Percentiles rank a stretch among this genome's conserved stretches.
Evolutionary conservation across 163 green algal genomes (phyloP).

Genomic region (Smithsoniella earleae): DNA sequence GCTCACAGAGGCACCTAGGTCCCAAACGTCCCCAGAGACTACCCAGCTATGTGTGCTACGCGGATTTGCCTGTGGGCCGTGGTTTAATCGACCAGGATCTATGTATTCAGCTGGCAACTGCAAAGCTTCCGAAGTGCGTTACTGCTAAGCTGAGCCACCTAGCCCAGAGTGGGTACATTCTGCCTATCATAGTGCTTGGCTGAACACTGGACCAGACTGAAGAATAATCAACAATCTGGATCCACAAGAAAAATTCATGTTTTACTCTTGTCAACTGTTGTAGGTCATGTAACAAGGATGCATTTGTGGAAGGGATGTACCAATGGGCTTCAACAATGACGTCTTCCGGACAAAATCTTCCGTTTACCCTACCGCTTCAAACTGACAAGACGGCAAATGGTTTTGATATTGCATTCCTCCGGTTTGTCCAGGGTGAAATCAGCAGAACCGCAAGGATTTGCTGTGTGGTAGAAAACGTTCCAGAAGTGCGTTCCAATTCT

Average conservation of each 20-base stretch:
- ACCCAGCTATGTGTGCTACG: too few relatives aligned
- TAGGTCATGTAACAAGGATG: neutral
- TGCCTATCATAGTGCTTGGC: too few relatives aligned
- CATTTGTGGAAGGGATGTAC: constrained; percentile 38
- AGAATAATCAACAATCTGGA: too few relatives aligned
- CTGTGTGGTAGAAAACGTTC: constrained; percentile 16
- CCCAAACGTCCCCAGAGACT: too few relatives aligned
- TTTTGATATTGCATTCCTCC: constrained; percentile 31
- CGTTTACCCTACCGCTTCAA: constrained; percentile 41
- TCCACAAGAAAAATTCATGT: too few relatives aligned
- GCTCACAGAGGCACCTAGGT: too few relatives aligned
- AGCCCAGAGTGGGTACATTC: too few relatives aligned
- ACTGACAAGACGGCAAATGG: constrained; percentile 35
- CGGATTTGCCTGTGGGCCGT: too few relatives aligned
- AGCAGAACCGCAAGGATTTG: constrained; percentile 13
- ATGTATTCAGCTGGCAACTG: constrained; percentile 41
- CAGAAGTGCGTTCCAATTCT: neutral
- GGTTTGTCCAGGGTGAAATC: neutral
- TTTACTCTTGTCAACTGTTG: too few relatives aligned
- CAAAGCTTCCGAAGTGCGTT: constrained; percentile 37
- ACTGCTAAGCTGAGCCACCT: too few relatives aligned
- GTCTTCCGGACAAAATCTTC: constrained; percentile 37
- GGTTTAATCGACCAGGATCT: too few relatives aligned
- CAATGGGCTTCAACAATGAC: constrained; percentile 40
- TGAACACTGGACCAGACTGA: too few relatives aligned